These are phyloP conservation scores for Diaporthe sp. DNA, from an alignment of 2,329 filamentous ascomycete species.

Conservation along the genomic window DNA sequence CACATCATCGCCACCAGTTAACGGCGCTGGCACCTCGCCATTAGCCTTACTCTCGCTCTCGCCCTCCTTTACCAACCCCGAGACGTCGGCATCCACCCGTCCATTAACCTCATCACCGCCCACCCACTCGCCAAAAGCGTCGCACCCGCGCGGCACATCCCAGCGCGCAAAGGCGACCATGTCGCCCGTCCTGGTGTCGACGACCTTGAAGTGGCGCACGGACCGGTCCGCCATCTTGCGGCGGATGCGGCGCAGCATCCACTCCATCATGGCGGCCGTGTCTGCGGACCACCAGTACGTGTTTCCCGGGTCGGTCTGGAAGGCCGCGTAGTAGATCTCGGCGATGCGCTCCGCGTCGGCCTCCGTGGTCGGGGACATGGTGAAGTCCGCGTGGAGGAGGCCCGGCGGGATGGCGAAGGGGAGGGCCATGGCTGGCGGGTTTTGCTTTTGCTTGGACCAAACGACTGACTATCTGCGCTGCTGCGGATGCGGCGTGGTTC, in stretches of 20 bases:
- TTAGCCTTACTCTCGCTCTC: neutral
- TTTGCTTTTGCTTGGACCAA: neutral
- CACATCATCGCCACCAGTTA: neutral
- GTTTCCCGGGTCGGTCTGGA: conserved; percentile 16
- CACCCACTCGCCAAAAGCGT: neutral
- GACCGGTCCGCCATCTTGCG: neutral
- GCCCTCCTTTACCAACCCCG: neutral
- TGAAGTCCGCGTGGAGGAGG: conserved; percentile 15
- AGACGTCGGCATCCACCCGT: neutral
- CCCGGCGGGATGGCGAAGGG: neutral
- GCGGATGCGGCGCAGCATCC: conserved; percentile 6
- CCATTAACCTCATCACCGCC: neutral
- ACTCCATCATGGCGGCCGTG: conserved; percentile 9
- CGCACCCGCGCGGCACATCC: neutral
- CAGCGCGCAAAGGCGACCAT: conserved; percentile 15
- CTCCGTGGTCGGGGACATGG: neutral
- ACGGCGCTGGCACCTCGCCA: neutral
- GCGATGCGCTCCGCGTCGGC: neutral
- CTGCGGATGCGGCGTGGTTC: neutral
- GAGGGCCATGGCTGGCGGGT: neutral
- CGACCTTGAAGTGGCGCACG: conserved; percentile 17
- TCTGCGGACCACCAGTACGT: conserved; percentile 26
- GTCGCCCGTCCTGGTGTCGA: neutral
- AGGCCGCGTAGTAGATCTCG: conserved; percentile 20
- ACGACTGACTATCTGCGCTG: neutral